A percentile compares a stretch with the other conserved stretches of the same genome.
Conservation (phyloP, 2,329 filamentous ascomycete genomes). For the Alternaria novae-zelandiae region DNA sequence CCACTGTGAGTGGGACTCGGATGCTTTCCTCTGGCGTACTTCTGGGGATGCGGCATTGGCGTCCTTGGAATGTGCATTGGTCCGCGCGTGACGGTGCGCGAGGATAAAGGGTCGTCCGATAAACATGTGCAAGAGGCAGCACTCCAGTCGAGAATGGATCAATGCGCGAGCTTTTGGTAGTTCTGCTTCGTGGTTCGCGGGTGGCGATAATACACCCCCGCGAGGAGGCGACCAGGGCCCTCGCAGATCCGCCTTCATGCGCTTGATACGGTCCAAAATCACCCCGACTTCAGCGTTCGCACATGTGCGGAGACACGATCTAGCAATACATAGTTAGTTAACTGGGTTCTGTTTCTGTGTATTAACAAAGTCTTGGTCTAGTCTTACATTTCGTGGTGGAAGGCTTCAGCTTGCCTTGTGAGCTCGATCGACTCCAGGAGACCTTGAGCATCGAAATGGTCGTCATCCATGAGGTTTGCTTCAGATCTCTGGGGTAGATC, state of each 20-base stretch:
- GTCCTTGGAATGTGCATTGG: neutral
- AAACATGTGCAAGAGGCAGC: conserved; percentile 19
- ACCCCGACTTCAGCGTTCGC: conserved; percentile 7
- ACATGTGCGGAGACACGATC: conserved; percentile 11
- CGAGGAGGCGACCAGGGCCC: conserved; percentile 4
- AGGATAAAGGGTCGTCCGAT: conserved; percentile 20
- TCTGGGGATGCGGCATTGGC: neutral
- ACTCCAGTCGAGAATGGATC: conserved; percentile 12
- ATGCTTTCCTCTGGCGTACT: neutral
- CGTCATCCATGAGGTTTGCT: neutral
- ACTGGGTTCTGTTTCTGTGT: neutral
- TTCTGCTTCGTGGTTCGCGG: neutral
- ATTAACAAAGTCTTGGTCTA: neutral
- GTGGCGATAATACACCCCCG: neutral
- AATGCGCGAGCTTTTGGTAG: conserved; percentile 1
- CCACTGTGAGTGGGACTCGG: conserved; percentile 1
- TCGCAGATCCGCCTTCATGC: conserved; percentile 4
- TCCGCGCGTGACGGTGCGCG: conserved; percentile 12
- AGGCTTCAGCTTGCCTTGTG: conserved; percentile 11
- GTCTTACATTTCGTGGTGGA: conserved; percentile 15
- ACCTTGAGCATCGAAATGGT: conserved; percentile 3
- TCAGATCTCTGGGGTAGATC: conserved; percentile 8
- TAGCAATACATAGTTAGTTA: neutral
- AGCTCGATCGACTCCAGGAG: conserved; percentile 11
- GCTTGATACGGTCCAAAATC: conserved; percentile 8